These are phyloP conservation scores for Phlyctochytrium bullatum DNA, from an alignment of 192 early-diverging fungal genomes.

Conservation along the genomic window DNA sequence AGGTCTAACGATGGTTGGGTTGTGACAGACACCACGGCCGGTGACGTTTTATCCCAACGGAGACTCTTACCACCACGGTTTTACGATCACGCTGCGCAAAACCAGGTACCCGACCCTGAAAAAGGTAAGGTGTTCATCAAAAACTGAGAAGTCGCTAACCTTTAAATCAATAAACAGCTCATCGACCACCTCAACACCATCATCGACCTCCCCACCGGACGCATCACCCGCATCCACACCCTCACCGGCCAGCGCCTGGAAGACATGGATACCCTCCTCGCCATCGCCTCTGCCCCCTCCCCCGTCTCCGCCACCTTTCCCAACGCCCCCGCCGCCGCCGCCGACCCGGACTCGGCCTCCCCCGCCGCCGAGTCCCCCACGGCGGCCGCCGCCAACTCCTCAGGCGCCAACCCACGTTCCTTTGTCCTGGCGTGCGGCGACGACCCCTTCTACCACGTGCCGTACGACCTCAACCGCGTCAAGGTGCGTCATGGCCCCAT, in stretches of 20 bases:
- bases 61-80: conserved; percentile 47
- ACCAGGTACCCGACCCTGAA: conserved; percentile 38
- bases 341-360: conserved; percentile 4
- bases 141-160: not conserved
- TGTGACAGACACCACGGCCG: conserved; percentile 13
- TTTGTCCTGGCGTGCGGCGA: conserved; percentile 47
- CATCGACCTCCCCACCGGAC: conserved; percentile 33
- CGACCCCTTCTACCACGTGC: conserved; percentile 40
- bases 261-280: conserved; percentile 20
- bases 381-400: conserved; percentile 3
- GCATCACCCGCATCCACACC: conserved; percentile 37
- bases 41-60: conserved; percentile 53
- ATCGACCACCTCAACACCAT: conserved; percentile 45
- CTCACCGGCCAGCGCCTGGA: conserved; percentile 16
- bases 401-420: not conserved
- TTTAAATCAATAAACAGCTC: conserved; percentile 22
- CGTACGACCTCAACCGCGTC: conserved; percentile 44
- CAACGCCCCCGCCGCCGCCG: too few relatives aligned
- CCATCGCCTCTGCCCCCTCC: conserved; percentile 13
- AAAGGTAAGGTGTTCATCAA: conserved; percentile 24
- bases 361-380: not conserved
- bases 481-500: not conserved
- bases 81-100: conserved; percentile 36
- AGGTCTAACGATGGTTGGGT: not conserved
- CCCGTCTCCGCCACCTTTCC: not conserved